Evolutionary conservation across 2,329 filamentous ascomycete genomes (phyloP), one percentile per base, ranked within the genome.

Genomic region (Coniochaeta sp.): DNA sequence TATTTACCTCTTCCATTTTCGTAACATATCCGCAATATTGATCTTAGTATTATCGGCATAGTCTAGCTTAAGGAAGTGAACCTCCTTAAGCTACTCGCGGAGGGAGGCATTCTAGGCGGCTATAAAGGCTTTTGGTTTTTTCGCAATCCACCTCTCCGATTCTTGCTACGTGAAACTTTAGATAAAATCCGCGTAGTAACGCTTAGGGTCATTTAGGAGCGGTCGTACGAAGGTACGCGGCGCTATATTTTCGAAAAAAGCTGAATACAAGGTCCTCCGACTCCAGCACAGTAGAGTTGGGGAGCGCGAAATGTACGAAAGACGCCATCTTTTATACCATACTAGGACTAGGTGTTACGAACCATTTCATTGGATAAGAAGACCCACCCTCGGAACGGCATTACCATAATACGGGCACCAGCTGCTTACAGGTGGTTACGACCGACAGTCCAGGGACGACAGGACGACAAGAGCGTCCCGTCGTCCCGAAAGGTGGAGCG

Each of bases 1-100:
- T 50, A 14, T 54, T 49, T 56, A 57, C 54, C 52, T 55, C 31
- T 58, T 60, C 51, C 33, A 60, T 55, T 58, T 61, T 42, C 52
- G 52, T 48, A 61, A 48, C 22, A 59, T 52, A 26, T 55, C n/a
- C n/a, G n/a, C n/a, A n/a, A n/a, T n/a, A n/a, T n/a, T n/a, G n/a
- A n/a, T n/a, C n/a, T n/a, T n/a, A n/a, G n/a, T n/a, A n/a, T n/a
- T n/a, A n/a, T n/a, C n/a, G n/a, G n/a, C n/a, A n/a, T n/a, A n/a
- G n/a, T 51, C 54, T 45, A 53, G 57, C 38, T 42, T 50, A 35
- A 59, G 51, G 46, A 58, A 60, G 22, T 57, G 49, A 49, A 50
- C 50, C 13, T 40, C 48, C 33, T 57, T 35, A 13, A 61, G 52
- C 53, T 60, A 27, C 45, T 57, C 48, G 48, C 53, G 53, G 45